These are phyloP conservation scores for Allium cepa DNA, from an alignment of 106 monocot genomes.

Conservation along the genomic window DNA sequence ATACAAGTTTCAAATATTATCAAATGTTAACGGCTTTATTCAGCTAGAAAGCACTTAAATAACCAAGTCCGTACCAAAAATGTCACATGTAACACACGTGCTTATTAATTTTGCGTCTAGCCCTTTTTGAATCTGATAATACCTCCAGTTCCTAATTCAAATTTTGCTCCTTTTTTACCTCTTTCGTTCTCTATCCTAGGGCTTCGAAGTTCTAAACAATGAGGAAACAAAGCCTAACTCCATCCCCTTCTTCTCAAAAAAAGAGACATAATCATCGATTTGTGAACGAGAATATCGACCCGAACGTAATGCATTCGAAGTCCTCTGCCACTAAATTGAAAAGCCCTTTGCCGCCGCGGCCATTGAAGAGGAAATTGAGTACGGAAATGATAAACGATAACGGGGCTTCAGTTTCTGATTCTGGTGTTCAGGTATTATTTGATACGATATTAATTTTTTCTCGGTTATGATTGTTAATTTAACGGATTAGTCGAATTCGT, in stretches of 20 bases:
- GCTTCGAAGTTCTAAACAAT: slow-evolving; percentile 27
- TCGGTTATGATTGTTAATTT: too few relatives aligned
- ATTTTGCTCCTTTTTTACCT: neutral
- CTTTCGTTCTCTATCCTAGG: slow-evolving; percentile 8
- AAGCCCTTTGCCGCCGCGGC: slow-evolving; percentile 80
- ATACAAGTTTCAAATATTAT: too few relatives aligned
- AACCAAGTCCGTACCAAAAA: too few relatives aligned
- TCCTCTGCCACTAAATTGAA: slow-evolving; percentile 26
- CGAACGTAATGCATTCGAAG: slow-evolving; percentile 18
- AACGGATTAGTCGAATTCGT: too few relatives aligned
- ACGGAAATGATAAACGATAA: slow-evolving; percentile 33
- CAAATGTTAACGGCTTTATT: too few relatives aligned
- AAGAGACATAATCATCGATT: slow-evolving; percentile 19
- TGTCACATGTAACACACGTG: too few relatives aligned
- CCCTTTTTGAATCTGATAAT: too few relatives aligned
- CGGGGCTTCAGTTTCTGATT: slow-evolving; percentile 28
- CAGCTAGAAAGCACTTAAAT: too few relatives aligned
- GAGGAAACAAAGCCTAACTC: slow-evolving; percentile 29
- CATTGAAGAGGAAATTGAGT: slow-evolving; percentile 37
- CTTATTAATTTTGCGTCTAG: too few relatives aligned
- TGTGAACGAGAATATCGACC: slow-evolving; percentile 91
- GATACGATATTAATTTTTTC: too few relatives aligned
- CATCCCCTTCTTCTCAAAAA: slow-evolving; percentile 33
- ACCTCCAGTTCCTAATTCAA: slow-evolving; percentile 9
- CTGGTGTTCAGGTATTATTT: slow-evolving; percentile 61